Evolutionary conservation across 2,329 filamentous ascomycete genomes (phyloP).

Genomic region (Microdochium trichocladiopsis): DNA sequence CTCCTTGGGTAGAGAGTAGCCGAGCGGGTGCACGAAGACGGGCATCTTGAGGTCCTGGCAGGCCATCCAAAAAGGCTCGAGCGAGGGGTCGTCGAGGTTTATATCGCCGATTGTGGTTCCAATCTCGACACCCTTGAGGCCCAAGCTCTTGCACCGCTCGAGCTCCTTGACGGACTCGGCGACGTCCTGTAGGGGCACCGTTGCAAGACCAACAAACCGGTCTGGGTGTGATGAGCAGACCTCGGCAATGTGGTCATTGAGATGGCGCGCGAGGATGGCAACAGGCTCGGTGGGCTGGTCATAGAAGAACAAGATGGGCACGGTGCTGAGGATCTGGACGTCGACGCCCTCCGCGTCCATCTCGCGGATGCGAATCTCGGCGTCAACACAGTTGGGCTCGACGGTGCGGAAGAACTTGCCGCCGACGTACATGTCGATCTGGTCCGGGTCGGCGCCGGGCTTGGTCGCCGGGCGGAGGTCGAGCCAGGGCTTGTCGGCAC

Average conservation of each 20-base stretch:
- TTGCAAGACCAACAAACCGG: constrained; percentile 23
- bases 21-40: constrained; percentile 25
- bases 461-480: constrained; percentile 13
- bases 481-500: constrained; percentile 25
- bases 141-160: constrained; percentile 12
- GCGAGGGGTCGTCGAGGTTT: constrained; percentile 19
- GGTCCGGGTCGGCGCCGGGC: constrained; percentile 8
- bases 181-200: constrained; percentile 23
- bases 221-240: constrained; percentile 14
- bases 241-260: constrained; percentile 23
- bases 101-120: constrained; percentile 21
- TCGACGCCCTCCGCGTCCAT: constrained; percentile 26
- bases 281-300: constrained; percentile 21
- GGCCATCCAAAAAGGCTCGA: constrained; percentile 22
- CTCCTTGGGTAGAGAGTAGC: constrained; percentile 23
- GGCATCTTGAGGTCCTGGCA: constrained; percentile 22
- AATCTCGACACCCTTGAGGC: constrained; percentile 23
- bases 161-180: constrained; percentile 19
- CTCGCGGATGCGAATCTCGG: constrained; percentile 15
- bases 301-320: constrained; percentile 29
- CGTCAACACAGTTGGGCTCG: constrained; percentile 22
- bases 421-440: constrained; percentile 26
- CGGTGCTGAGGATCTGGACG: constrained; percentile 25
- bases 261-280: constrained; percentile 15
- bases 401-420: constrained; percentile 24